Base-by-base conservation (phyloP, 768 basidiomycete genomes). In the Pleurotus ostreatus region DNA sequence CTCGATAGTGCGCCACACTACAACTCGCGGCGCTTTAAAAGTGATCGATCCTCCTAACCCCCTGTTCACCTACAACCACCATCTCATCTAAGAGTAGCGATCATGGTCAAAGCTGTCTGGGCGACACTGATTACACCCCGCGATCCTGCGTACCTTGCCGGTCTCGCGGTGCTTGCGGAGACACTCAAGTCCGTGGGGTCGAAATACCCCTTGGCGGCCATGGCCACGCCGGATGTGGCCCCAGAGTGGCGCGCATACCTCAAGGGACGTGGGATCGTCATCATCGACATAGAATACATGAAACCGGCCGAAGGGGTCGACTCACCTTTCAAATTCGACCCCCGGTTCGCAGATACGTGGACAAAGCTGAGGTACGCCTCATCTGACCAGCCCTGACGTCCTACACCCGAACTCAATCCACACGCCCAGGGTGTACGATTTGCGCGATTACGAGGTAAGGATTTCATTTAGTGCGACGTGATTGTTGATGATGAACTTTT, bases 151-250 rank as follows among this genome's bases (percentile, higher is more conserved):
- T 90, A 89, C 69, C 72, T 88, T 7, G 71, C 82, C 60, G 86
- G 85, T 11, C 71, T 82, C 9, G 74, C 90, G 44, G 83, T 88
- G 15, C 69, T 91, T 15, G 68, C 83, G 57, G 66, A 83, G 57
- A 78, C 82, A 25, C 73, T 90, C 45, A 73, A 72, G 39, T 56
- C 74, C 11, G 81, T 83, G 34, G 68, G 76, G 13, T 84, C 86
- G 13, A 74, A 75, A 58, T 93, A 92, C 69, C 84, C 89, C n/a
- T 75, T 94, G 15, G 76, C 93, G 44, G 88, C 87, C 38, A 89
- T 94, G 84, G 79, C 81, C 38, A 89, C 91, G 0, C 73, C 83
- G 4, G 65, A 74, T 1, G 66, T 94, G 25, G 74, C 84, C 3
- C 57, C 74, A 26, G 74, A 80, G 18, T 79, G 76, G 9, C 77